Evolutionary conservation across 352 stramenopile species (phyloP), one percentile per base, ranked within the genome.

Genomic region (Pythium sukuiense): DNA sequence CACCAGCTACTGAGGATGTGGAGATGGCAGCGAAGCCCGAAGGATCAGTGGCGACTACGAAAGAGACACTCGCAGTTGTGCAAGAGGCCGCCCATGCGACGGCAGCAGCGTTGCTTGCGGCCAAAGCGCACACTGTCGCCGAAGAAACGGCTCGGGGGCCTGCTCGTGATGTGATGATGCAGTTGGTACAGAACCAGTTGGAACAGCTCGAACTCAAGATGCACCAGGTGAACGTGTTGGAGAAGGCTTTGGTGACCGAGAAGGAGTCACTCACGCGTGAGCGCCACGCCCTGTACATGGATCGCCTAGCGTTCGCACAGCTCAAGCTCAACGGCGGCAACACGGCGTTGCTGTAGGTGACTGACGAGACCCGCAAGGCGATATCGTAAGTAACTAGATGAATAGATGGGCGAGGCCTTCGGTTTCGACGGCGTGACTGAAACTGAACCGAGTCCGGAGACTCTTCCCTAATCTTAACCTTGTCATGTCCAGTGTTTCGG

Each of bases 171-270:
- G 69, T 92, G 3, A 76, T 92, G 24, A 71, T 76, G 14, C 69
- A 92, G 54, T 49, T 94, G 18, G 20, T 90, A 20, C 69, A 89
- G 60, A 91, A 87, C 55, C 79, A 94, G 35, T 57, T 94, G 63
- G 61, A 79, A 50, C 83, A 92, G 63, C 80, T 94, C 72, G 81
- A 94, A 63, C 70, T 94, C 45, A 91, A 92, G 72, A 84, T 92
- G 73, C 75, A 89, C 58, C 76, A 91, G 50, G 62, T 94, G 3
- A 64, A 50, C n/a, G 72, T 89, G 9, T 52, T 94, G 33, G 79
- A 92, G 46, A 72, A 75, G 48, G 70, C 80, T 0, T 46, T 94
- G 12, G 53, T 41, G 18, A 78, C 81, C 2, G 83, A 94, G 57
- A 76, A 77, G 39, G 80, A 92, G 35, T 70, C 83, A 46, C 72